A percentile compares a stretch with the other conserved stretches of the same genome.
phyloP scores from a whole-genome alignment of 2,329 filamentous ascomycete genomes.

The Talaromyces rugulosus region DNA sequence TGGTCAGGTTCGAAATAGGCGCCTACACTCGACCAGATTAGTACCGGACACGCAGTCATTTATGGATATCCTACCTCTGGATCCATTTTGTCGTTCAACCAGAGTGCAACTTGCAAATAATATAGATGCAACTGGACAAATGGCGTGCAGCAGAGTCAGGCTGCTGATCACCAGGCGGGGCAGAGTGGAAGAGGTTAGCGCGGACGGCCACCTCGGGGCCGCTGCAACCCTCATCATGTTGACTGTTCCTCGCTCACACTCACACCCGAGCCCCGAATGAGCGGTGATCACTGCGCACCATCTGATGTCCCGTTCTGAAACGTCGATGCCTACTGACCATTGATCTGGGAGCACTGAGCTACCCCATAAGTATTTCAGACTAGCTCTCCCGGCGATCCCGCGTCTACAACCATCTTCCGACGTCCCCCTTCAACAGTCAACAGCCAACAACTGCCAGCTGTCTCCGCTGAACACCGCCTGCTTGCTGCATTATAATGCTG shows the following conservation, averaged over 20 bases:
- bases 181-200: neutral
- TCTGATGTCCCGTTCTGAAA: neutral
- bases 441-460: neutral
- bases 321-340: neutral
- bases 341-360: neutral
- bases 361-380: neutral
- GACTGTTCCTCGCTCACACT: neutral
- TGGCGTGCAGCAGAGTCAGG: neutral
- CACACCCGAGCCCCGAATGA: neutral
- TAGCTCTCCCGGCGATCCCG: neutral
- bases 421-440: neutral
- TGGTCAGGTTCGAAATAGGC: conserved; percentile 39
- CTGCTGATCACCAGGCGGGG: neutral
- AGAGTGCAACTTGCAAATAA: neutral
- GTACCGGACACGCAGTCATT: neutral
- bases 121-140: neutral
- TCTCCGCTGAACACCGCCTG: neutral
- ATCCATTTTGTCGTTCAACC: neutral
- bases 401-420: neutral
- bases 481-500: neutral
- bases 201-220: neutral
- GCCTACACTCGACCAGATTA: conserved; percentile 21
- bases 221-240: neutral
- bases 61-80: neutral
- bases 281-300: neutral